Conservation (phyloP, 805 yeast species). For the Tanozyma kutaoensis region DNA sequence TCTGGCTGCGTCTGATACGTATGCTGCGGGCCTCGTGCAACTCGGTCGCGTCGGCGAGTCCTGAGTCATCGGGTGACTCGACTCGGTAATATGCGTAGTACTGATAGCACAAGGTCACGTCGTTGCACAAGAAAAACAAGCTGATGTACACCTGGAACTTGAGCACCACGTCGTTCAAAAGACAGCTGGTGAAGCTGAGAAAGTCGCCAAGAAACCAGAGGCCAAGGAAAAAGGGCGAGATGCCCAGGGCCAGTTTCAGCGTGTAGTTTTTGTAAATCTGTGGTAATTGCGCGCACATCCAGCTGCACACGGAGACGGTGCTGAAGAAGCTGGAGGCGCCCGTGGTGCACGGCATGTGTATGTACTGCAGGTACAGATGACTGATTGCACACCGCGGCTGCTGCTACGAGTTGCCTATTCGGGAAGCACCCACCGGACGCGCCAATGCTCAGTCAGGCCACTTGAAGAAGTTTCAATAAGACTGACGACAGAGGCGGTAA, state of each 20-base stretch:
- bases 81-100: conserved; percentile 67
- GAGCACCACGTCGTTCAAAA: conserved; percentile 23
- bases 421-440: too few relatives aligned
- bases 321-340: conserved; percentile 8
- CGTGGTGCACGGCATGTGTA: too few relatives aligned
- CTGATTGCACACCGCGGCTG: too few relatives aligned
- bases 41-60: too few relatives aligned
- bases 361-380: too few relatives aligned
- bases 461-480: too few relatives aligned
- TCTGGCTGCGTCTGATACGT: too few relatives aligned
- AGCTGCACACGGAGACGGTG: conserved; percentile 18
- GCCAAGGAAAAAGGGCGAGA: conserved; percentile 43
- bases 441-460: too few relatives aligned
- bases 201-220: conserved; percentile 18
- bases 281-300: conserved; percentile 69
- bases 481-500: too few relatives aligned
- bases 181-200: conserved; percentile 25
- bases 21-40: too few relatives aligned
- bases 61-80: too few relatives aligned
- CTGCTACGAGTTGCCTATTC: too few relatives aligned
- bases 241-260: conserved; percentile 52
- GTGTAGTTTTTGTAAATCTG: conserved; percentile 50
- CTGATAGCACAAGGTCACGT: conserved; percentile 53
- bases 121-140: conserved; percentile 38
- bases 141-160: conserved; percentile 26